Conservation (phyloP, 306 rosid genomes). For the Malus asiatica region DNA sequence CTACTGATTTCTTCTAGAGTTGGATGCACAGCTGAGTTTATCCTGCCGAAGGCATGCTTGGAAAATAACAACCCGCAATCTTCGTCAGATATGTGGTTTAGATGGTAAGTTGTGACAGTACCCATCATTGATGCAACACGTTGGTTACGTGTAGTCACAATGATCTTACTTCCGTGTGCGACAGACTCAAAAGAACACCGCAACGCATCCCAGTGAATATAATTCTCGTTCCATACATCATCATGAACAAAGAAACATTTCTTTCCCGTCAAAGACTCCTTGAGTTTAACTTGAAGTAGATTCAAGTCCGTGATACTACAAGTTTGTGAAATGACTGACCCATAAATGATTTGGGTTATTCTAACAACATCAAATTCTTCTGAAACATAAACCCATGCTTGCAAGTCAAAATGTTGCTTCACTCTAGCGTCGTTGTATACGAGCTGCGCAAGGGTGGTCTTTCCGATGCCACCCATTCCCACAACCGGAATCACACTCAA, state of each 20-base stretch:
- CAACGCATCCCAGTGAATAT: neutral
- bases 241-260: neutral
- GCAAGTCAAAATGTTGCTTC: neutral
- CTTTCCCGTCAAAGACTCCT: neutral
- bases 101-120: neutral
- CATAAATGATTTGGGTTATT: neutral
- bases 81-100: neutral
- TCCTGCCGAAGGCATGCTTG: neutral
- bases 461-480: neutral
- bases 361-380: neutral
- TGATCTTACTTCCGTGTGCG: neutral
- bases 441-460: neutral
- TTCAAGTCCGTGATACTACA: neutral
- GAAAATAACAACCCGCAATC: neutral
- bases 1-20: neutral
- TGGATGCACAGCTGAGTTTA: neutral
- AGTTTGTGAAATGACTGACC: neutral
- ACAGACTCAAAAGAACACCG: neutral
- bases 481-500: neutral
- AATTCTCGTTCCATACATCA: neutral
- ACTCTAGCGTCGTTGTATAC: neutral
- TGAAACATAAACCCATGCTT: neutral
- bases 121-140: neutral
- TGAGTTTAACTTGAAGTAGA: neutral
- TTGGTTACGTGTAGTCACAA: constrained; percentile 8